Conservation (phyloP, 2,329 filamentous ascomycete species). For the Penicillium sp. region DNA sequence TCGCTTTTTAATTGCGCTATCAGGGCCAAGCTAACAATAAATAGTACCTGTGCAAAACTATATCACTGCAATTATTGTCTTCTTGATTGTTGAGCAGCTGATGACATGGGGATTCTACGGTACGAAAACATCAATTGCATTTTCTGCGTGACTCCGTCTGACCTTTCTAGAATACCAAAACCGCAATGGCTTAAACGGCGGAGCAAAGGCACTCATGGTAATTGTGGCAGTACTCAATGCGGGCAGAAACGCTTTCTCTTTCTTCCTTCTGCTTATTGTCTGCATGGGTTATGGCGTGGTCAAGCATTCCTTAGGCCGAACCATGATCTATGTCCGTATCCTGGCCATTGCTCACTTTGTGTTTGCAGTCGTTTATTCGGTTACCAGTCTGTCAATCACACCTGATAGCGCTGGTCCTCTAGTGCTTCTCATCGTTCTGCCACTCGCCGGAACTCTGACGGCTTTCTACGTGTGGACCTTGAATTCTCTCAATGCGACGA, state of each 20-base stretch:
- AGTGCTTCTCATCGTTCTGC: constrained; percentile 88
- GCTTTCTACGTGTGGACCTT: constrained; percentile 99
- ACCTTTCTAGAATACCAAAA: constrained; percentile 77
- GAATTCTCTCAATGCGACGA: constrained; percentile 88
- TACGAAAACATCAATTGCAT: constrained; percentile 40
- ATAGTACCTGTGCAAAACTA: constrained; percentile 95
- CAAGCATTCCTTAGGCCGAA: constrained; percentile 84
- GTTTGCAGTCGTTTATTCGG: constrained; percentile 89
- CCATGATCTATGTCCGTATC: constrained; percentile 91
- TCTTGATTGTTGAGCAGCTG: constrained; percentile 91
- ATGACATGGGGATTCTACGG: constrained; percentile 99
- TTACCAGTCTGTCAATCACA: constrained; percentile 83
- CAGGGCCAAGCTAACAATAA: constrained; percentile 33
- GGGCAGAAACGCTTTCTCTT: constrained; percentile 93
- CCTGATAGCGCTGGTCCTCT: constrained; percentile 87
- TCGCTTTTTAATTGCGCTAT: neutral
- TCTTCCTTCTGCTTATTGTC: constrained; percentile 95
- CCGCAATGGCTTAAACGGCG: constrained; percentile 76
- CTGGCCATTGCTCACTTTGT: constrained; percentile 90
- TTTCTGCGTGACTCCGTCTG: constrained; percentile 35
- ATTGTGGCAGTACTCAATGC: constrained; percentile 92
- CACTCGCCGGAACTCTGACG: constrained; percentile 85
- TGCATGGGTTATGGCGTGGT: constrained; percentile 99
- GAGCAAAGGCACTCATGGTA: constrained; percentile 82
- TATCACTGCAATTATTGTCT: constrained; percentile 93